phyloP scores from a whole-genome alignment of 2,329 filamentous ascomycete species.

The Fusarium torreyae region DNA sequence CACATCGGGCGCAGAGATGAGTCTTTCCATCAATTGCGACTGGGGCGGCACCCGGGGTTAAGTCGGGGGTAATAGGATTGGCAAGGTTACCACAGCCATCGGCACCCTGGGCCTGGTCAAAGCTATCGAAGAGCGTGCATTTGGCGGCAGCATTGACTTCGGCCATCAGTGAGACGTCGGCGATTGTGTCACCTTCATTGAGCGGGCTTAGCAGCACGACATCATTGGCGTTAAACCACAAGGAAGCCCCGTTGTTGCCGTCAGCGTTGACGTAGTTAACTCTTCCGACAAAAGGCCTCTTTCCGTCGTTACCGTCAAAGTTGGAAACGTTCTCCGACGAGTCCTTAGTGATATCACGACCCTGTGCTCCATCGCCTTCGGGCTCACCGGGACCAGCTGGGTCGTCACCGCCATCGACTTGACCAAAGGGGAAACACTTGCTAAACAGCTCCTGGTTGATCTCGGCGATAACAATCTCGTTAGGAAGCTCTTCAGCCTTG shows the following conservation, averaged over 20 bases:
- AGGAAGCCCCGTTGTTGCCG: constrained; percentile 1
- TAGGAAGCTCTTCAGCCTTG: constrained; percentile 1
- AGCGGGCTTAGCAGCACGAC: constrained; percentile 9
- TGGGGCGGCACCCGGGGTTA: background rate
- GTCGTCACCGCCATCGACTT: constrained; percentile 2
- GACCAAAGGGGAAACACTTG: constrained; percentile 6
- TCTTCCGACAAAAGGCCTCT: too few relatives aligned
- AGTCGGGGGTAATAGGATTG: constrained; percentile 8
- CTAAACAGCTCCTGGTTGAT: constrained; percentile 5
- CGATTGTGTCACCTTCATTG: constrained; percentile 11
- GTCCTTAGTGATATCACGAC: too few relatives aligned
- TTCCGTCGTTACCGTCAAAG: too few relatives aligned
- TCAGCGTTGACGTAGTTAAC: background rate
- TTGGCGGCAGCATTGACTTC: constrained; percentile 4
- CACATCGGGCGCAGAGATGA: background rate
- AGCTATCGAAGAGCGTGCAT: constrained; percentile 7
- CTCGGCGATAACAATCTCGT: constrained; percentile 6
- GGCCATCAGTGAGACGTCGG: background rate
- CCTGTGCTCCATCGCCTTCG: background rate
- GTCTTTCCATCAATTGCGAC: constrained; percentile 6
- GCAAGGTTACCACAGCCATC: constrained; percentile 5
- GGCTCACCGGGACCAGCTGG: background rate
- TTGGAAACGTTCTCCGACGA: too few relatives aligned
- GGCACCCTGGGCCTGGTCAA: constrained; percentile 2
- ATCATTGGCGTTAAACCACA: constrained; percentile 7